Percentiles rank a stretch among this genome's conserved stretches.
Conservation (phyloP, 2,329 filamentous ascomycete species). For the Colletotrichum tofieldiae region DNA sequence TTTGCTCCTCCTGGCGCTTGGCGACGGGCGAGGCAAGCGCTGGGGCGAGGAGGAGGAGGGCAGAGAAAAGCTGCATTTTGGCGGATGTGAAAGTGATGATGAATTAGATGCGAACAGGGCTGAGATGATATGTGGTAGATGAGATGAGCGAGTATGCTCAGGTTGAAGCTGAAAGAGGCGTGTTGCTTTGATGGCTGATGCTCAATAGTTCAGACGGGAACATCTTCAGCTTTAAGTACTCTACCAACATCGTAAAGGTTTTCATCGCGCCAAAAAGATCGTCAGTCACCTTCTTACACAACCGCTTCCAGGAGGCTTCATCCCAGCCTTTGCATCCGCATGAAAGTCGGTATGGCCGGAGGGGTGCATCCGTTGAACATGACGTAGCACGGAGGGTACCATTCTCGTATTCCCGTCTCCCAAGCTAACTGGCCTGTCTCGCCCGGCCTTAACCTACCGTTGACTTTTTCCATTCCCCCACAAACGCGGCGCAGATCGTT, state of each 20-base stretch:
- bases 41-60: conserved; percentile 33
- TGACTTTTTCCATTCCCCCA: conserved; percentile 2
- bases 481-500: conserved; percentile 25
- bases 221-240: conserved; percentile 19
- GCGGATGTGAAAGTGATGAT: neutral
- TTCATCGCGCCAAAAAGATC: neutral
- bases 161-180: neutral
- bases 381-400: conserved; percentile 39
- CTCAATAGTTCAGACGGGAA: conserved; percentile 9
- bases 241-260: neutral
- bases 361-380: conserved; percentile 11
- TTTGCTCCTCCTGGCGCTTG: conserved; percentile 13
- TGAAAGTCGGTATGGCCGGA: conserved; percentile 38
- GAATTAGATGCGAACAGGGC: neutral
- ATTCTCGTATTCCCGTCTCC: conserved; percentile 36
- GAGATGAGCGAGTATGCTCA: neutral
- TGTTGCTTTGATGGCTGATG: neutral
- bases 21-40: conserved; percentile 37
- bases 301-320: neutral
- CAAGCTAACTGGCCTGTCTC: neutral
- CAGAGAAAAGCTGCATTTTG: conserved; percentile 24
- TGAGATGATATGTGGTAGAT: conserved; percentile 1
- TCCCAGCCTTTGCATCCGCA: conserved; percentile 12
- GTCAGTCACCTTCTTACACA: neutral
- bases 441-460: neutral